Conservation (phyloP, 768 basidiomycete genomes). For the Candolleomyces aberdarensis region DNA sequence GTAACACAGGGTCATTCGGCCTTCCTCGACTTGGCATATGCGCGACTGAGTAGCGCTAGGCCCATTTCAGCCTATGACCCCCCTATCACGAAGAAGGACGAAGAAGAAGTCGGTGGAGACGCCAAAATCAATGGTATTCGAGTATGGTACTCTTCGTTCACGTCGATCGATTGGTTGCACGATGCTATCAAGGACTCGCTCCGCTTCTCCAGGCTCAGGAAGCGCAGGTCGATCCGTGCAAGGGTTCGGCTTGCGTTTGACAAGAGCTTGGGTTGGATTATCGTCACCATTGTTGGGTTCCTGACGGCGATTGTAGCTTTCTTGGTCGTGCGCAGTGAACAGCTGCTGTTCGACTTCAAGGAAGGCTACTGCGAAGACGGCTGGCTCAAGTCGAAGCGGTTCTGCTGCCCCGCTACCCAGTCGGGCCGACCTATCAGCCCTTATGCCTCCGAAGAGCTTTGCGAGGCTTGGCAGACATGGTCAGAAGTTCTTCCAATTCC, state of each 20-base stretch:
- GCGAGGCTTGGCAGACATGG: slow-evolving; percentile 78
- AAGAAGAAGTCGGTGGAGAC: slow-evolving; percentile 46
- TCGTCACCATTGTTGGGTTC: slow-evolving; percentile 86
- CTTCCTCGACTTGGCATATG: slow-evolving; percentile 35
- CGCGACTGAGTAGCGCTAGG: slow-evolving; percentile 36
- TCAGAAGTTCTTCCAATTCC: slow-evolving; percentile 44
- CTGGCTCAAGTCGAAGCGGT: slow-evolving; percentile 74
- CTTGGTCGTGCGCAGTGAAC: slow-evolving; percentile 80
- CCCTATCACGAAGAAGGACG: slow-evolving; percentile 32
- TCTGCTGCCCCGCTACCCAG: slow-evolving; percentile 64
- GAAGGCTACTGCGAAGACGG: slow-evolving; percentile 76
- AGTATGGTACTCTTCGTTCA: slow-evolving; percentile 87
- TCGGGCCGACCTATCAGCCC: slow-evolving; percentile 13
- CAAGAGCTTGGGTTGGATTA: slow-evolving; percentile 82
- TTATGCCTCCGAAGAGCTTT: slow-evolving; percentile 38
- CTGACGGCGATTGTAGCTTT: slow-evolving; percentile 85
- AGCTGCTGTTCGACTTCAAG: slow-evolving; percentile 89
- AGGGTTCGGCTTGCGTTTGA: slow-evolving; percentile 63
- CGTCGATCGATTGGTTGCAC: slow-evolving; percentile 94
- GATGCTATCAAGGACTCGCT: slow-evolving; percentile 93
- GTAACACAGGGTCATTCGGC: slow-evolving; percentile 23
- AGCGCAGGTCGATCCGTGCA: slow-evolving; percentile 67
- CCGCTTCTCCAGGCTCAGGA: slow-evolving; percentile 71
- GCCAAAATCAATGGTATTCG: slow-evolving; percentile 82
- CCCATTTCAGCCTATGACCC: slow-evolving; percentile 77